Evolutionary conservation across 345 rosid species (phyloP), one percentile per base, ranked within the genome.

Genomic region (Physaria fendleri): DNA sequence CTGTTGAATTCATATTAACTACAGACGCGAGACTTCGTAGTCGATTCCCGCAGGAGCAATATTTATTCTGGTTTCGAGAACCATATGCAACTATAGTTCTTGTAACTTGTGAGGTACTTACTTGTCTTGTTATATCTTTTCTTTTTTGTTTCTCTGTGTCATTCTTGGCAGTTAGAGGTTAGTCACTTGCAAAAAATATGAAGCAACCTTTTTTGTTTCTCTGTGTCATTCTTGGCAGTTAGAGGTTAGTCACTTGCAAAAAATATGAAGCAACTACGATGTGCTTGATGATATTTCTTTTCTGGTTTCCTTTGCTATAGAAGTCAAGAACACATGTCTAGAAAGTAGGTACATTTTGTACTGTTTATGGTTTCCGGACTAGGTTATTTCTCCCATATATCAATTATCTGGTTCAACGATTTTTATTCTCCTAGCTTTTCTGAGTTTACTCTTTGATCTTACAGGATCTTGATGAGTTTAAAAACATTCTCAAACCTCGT

Each of bases 401-500:
- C 23, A 33, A 54, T 46, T 64, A 39, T 40, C 22, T 46, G 30
- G 44, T 28, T 69, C 1, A 16, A 20, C 8, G 9, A 27, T 30
- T 30, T 48, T 30, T 17, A 20, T 25, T 28, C 39, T 50, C 18
- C 41, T 51, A 51, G 40, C 28, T 33, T 51, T 51, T 20, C 57
- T 51, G 41, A 51, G 41, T 32, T 5, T 32, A 28, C 39, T n/a
- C 5, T 48, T 71, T 56, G 35, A 30, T 51, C 17, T 72, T 65
- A 49, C 80, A 93, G 99, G 97, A 89, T 81, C 95, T 86, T 78
- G 99, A 89, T 49, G 99, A 93, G 82, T 86, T 87, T 77, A 89
- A 82, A 76, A 83, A 82, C 74, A 93, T 93, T 65, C 90, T 93
- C 64, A 89, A 83, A 67, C 99, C 99, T 10, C 94, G 95, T 37